Evolutionary conservation across 495 filamentous ascomycete species (phyloP).

Genomic region (Aspergillus nidulans): DNA sequence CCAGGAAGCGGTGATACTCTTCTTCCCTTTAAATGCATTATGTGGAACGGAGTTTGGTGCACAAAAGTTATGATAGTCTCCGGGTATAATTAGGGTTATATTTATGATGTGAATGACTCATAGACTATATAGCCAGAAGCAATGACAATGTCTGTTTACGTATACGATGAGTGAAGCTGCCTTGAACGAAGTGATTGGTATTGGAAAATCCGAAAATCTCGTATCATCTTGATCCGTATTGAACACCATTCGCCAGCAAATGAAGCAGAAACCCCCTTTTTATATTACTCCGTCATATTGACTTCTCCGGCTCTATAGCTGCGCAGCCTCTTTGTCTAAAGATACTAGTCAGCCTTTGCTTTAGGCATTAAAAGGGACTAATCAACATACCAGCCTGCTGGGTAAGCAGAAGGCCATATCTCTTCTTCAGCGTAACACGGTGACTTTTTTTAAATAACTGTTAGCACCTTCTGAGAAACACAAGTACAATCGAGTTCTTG

Average conservation of each 20-base stretch:
- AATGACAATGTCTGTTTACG: constrained; percentile 5
- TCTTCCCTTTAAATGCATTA: constrained; percentile 23
- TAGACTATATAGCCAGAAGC: constrained; percentile 17
- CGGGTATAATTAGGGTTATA: constrained; percentile 17
- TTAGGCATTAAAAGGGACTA: neutral
- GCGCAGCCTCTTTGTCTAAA: constrained; percentile 27
- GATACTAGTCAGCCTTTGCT: constrained; percentile 11
- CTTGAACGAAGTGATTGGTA: constrained; percentile 4
- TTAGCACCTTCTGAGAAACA: neutral
- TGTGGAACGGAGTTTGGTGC: constrained; percentile 33
- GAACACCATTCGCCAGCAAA: constrained; percentile 47
- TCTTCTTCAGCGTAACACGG: constrained; percentile 86
- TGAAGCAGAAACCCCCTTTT: constrained; percentile 28
- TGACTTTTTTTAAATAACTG: constrained; percentile 49
- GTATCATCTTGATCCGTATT: constrained; percentile 31
- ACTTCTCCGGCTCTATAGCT: constrained; percentile 22
- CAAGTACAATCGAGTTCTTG: neutral
- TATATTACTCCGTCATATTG: constrained; percentile 22
- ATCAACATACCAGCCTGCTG: constrained; percentile 58
- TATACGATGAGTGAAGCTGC: neutral
- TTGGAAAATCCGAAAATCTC: constrained; percentile 17
- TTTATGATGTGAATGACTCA: constrained; percentile 5
- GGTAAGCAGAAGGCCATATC: constrained; percentile 80
- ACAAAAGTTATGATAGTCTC: constrained; percentile 26
- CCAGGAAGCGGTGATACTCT: constrained; percentile 57